These are phyloP conservation scores for Pleurotus tuber-regium DNA, from an alignment of 768 basidiomycete species.

Conservation along the genomic window DNA sequence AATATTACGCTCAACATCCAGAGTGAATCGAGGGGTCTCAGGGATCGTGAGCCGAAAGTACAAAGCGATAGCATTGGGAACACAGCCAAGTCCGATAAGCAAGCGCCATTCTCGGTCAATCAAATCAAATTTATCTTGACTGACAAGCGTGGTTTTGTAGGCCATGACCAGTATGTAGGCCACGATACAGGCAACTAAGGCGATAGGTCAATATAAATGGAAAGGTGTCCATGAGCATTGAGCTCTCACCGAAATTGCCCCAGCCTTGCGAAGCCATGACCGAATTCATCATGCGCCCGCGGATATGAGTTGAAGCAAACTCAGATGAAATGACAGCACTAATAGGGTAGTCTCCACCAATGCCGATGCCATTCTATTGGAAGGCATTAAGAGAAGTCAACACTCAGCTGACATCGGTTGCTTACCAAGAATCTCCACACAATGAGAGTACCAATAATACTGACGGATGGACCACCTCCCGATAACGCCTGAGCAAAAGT, in stretches of 20 bases:
- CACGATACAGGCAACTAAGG: slow-evolving; percentile 58
- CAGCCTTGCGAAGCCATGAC: slow-evolving; percentile 85
- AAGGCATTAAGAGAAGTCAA: slow-evolving; percentile 12
- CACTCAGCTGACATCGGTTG: too few relatives aligned
- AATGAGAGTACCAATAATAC: slow-evolving; percentile 51
- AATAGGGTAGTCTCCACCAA: slow-evolving; percentile 86
- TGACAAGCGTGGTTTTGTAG: slow-evolving; percentile 57
- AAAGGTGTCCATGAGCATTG: not conserved
- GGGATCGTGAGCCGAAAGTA: slow-evolving; percentile 93
- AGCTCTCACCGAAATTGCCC: slow-evolving; percentile 68
- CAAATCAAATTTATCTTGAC: slow-evolving; percentile 34
- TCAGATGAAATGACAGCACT: slow-evolving; percentile 87
- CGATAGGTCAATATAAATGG: not conserved
- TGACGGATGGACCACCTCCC: slow-evolving; percentile 44
- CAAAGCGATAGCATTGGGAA: slow-evolving; percentile 78
- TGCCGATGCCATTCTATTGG: slow-evolving; percentile 64
- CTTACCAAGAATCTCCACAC: slow-evolving; percentile 65
- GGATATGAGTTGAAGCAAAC: slow-evolving; percentile 70
- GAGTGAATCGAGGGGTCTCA: slow-evolving; percentile 85
- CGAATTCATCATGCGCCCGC: slow-evolving; percentile 85
- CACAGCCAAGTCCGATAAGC: slow-evolving; percentile 81
- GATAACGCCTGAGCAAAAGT: slow-evolving; percentile 55
- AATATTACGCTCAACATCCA: slow-evolving; percentile 86
- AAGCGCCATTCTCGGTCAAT: slow-evolving; percentile 83
- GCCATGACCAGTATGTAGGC: slow-evolving; percentile 59